phyloP scores from a whole-genome alignment of 371 early-diverging fungal genomes.

The Mortierella sp. region DNA sequence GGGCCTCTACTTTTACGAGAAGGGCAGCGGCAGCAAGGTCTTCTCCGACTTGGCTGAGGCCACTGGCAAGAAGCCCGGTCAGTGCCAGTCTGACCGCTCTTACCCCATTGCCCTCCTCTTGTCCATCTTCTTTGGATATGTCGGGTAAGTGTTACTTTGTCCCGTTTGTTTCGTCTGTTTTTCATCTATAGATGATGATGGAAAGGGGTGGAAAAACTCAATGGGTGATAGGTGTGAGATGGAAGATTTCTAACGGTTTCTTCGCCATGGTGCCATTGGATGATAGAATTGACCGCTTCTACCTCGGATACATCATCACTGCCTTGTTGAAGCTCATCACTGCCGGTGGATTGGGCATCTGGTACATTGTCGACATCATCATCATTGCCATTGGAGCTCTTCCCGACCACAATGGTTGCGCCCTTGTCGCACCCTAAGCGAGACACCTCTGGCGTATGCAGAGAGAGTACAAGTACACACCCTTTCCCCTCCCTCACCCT shows the following conservation, averaged over 20 bases:
- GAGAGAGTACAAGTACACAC: too few species aligned
- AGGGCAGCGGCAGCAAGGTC: constrained; percentile 26
- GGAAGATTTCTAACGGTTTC: too few species aligned
- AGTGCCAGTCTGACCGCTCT: constrained; percentile 51
- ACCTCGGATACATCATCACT: constrained; percentile 70
- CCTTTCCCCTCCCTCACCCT: too few species aligned
- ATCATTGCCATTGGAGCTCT: constrained; percentile 50
- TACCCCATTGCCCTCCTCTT: constrained; percentile 52
- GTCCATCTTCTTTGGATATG: constrained; percentile 50
- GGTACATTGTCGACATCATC: constrained; percentile 52
- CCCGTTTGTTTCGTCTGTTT: too few species aligned
- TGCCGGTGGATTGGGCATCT: constrained; percentile 53
- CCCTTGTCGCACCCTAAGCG: constrained; percentile 37
- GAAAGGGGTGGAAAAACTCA: not conserved
- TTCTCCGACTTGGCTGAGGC: too few species aligned
- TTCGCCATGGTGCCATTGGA: too few species aligned
- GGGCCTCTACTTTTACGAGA: constrained; percentile 35
- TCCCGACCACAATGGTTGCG: constrained; percentile 54
- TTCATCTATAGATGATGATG: too few species aligned
- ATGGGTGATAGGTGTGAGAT: too few species aligned
- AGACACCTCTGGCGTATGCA: too few species aligned
- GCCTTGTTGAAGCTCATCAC: constrained; percentile 59
- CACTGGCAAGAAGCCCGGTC: constrained; percentile 21
- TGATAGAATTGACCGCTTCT: constrained; percentile 70
- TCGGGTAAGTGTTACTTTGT: constrained; percentile 54